Conservation (phyloP, 2,329 filamentous ascomycete genomes). For the Colletotrichum trifolii region DNA sequence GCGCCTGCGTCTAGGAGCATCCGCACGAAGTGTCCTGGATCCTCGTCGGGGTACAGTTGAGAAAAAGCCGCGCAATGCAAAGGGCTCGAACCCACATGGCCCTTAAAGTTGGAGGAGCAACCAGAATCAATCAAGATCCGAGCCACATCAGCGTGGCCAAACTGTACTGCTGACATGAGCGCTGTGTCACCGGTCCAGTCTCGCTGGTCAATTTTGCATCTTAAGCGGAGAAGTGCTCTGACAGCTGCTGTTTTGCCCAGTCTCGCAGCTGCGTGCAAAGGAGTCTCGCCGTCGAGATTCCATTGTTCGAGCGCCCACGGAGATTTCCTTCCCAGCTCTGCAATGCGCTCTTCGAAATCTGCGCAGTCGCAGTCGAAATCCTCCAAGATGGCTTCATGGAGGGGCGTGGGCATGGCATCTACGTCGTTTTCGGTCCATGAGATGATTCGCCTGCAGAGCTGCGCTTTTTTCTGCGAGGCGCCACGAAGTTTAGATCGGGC, state of each 20-base stretch:
- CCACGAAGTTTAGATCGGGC: background rate
- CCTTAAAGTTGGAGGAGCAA: background rate
- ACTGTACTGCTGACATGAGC: rapidly evolving
- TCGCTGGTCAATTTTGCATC: background rate
- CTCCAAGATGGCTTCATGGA: background rate
- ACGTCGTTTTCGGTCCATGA: background rate
- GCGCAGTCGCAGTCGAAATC: background rate
- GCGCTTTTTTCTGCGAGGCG: background rate
- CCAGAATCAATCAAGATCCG: background rate
- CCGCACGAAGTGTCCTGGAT: background rate
- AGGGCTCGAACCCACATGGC: rapidly evolving
- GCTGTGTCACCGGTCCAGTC: background rate
- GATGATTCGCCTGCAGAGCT: background rate
- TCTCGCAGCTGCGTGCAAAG: background rate
- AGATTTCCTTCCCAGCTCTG: background rate
- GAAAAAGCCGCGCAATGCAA: background rate
- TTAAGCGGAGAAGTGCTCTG: background rate
- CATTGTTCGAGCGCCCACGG: background rate
- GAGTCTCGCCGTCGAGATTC: background rate
- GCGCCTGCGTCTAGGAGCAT: background rate
- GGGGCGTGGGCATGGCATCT: background rate
- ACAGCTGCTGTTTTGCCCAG: background rate
- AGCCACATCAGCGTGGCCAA: rapidly evolving
- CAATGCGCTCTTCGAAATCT: background rate
- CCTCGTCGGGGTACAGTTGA: rapidly evolving